Conservation (phyloP, 225 moss, liverwort and hornwort genomes). For the Pseudoscleropodium purum region DNA sequence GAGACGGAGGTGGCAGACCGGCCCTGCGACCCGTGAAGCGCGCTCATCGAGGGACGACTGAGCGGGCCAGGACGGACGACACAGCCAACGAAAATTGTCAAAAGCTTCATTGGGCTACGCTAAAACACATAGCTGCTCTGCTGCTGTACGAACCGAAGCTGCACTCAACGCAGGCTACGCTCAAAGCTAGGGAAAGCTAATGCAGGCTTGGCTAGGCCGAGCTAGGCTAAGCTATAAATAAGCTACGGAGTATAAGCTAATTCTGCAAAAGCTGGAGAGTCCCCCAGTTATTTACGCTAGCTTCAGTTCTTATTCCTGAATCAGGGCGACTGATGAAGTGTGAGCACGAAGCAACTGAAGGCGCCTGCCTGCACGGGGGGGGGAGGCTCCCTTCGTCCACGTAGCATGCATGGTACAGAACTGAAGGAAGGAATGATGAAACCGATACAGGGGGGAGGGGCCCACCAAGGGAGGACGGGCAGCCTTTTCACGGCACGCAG, state of each 20-base stretch:
- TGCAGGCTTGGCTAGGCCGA: too few species aligned
- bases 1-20: neutral
- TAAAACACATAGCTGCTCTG: too few species aligned
- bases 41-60: neutral
- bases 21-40: neutral
- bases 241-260: too few species aligned
- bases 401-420: neutral
- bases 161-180: too few species aligned
- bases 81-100: neutral
- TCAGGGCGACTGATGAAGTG: neutral
- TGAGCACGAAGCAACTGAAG: neutral
- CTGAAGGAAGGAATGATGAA: too few species aligned
- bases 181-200: neutral
- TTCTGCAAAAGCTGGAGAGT: too few species aligned
- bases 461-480: neutral
- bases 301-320: too few species aligned
- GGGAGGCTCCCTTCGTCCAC: neutral
- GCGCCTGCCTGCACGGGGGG: neutral
- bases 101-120: neutral
- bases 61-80: neutral
- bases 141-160: neutral
- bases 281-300: too few species aligned
- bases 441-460: neutral
- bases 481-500: too few species aligned
- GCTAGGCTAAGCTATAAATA: neutral